Evolutionary conservation across 306 rosid species (phyloP).

Genomic region (Gastrolobium bilobum): DNA sequence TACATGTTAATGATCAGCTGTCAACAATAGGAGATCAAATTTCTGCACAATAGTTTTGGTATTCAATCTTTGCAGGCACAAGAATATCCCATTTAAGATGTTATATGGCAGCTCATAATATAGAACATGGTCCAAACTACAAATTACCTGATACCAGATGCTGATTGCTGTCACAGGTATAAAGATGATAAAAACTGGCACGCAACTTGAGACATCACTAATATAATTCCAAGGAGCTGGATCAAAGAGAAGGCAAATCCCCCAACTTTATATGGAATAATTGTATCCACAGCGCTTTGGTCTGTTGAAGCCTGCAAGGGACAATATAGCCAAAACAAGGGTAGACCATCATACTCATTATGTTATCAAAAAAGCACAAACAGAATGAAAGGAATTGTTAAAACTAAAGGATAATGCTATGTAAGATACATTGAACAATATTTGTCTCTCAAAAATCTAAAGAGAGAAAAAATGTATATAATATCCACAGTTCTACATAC

Average conservation of each 20-base stretch:
- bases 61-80: not conserved
- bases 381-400: not conserved
- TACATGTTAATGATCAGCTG: conserved; percentile 15
- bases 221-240: conserved; percentile 78
- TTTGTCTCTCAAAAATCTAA: not conserved
- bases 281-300: conserved; percentile 73
- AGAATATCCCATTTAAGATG: too few species aligned
- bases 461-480: not conserved
- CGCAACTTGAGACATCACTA: conserved; percentile 84
- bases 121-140: conserved; percentile 13
- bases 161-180: conserved; percentile 70
- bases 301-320: conserved; percentile 79
- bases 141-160: conserved; percentile 78
- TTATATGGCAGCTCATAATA: not conserved
- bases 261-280: conserved; percentile 58
- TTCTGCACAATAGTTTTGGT: not conserved
- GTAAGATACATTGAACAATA: conserved; percentile 3
- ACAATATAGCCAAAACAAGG: not conserved
- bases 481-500: conserved; percentile 49
- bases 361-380: conserved; percentile 4
- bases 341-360: not conserved
- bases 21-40: conserved; percentile 2
- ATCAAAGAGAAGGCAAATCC: conserved; percentile 62
- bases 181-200: conserved; percentile 82
- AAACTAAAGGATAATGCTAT: not conserved